Percentiles rank a stretch among this genome's conserved stretches.
phyloP scores from a whole-genome alignment of 208 protist genomes.

The Vickermania spadyakhi region DNA sequence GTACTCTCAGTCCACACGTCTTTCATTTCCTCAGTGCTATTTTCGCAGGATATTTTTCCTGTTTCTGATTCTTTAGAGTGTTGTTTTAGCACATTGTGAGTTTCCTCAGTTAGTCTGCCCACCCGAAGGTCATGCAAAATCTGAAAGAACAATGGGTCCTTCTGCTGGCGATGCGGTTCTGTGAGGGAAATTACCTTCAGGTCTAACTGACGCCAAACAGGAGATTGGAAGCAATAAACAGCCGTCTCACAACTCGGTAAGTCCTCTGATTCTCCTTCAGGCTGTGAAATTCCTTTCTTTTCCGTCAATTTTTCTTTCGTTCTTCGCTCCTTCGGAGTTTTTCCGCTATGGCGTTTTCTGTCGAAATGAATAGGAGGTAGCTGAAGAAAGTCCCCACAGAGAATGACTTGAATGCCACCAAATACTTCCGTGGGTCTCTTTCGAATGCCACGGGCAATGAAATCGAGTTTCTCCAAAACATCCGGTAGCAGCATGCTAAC shows the following conservation, averaged over 20 bases:
- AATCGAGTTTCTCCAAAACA: slow-evolving; percentile 52
- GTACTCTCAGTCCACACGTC: background rate
- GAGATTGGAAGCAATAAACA: slow-evolving; percentile 41
- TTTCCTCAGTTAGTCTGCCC: slow-evolving; percentile 19
- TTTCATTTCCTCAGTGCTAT: background rate
- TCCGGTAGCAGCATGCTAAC: slow-evolving; percentile 53
- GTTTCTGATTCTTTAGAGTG: slow-evolving; percentile 9
- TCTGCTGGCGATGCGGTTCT: slow-evolving; percentile 29
- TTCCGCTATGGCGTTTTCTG: background rate
- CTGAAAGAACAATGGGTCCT: slow-evolving; percentile 28
- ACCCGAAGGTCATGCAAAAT: slow-evolving; percentile 52
- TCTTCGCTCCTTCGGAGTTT: background rate
- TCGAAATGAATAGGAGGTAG: slow-evolving; percentile 29
- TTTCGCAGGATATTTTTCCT: background rate
- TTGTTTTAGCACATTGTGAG: slow-evolving; percentile 10
- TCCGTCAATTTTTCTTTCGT: background rate
- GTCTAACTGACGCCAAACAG: slow-evolving; percentile 27
- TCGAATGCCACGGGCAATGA: slow-evolving; percentile 28
- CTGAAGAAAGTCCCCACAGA: slow-evolving; percentile 79
- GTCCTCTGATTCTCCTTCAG: background rate
- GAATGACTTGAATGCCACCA: slow-evolving; percentile 72
- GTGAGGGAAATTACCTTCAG: slow-evolving; percentile 24
- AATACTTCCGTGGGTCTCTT: slow-evolving; percentile 24
- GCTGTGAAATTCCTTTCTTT: no score
- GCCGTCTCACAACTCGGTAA: background rate